Base-by-base conservation (phyloP, 768 basidiomycete genomes). In the Mycena alexandri region DNA sequence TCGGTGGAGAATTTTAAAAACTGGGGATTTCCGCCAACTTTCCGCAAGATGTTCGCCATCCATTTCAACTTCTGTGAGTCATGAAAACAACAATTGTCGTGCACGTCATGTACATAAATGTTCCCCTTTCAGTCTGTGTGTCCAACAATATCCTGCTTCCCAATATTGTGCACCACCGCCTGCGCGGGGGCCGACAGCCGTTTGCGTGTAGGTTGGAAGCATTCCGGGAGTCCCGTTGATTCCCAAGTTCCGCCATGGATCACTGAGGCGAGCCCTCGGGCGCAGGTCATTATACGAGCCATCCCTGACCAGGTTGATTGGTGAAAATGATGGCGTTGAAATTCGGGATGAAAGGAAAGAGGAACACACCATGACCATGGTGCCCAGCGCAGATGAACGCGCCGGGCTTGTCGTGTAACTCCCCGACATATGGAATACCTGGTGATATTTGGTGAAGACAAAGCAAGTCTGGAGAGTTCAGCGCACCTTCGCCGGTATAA, bases 351-450 rank as follows among this genome's bases (percentile, higher is more conserved):
- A 14, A 52, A 36, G 17, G 14, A 29, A 41, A 48, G 13, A 9
- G 14, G 21, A 21, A 46, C 71, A 36, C 62, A 71, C 78, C 78
- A 46, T 79, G 77, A 3, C 78, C 78, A 17, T 73, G 73, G 56
- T 73, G 72, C 1, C 77, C 78, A 13, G 76, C 76, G 55, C 68
- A 71, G 38, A 77, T 69, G 48, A 75, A 78, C n/a, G 71, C 74
- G 29, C 75, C 77, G 10, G 69, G 70, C 56, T 75, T 77, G 21
- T 75, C 75, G 54, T 71, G 73, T 25, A 79, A 46, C 53, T 72
- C 73, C 33, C 78, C 78, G 22, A 79, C 72, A 46, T 71, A 75
- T 6, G 78, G 77, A n/a, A 78, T 61, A 1, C 62, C 70, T 62
- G 29, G 10, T 16, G 24, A 44, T 25, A 47, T 17, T 21, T 16